These are phyloP conservation scores for Aspergillus baeticus DNA, from an alignment of 495 filamentous ascomycete genomes.

Conservation along the genomic window DNA sequence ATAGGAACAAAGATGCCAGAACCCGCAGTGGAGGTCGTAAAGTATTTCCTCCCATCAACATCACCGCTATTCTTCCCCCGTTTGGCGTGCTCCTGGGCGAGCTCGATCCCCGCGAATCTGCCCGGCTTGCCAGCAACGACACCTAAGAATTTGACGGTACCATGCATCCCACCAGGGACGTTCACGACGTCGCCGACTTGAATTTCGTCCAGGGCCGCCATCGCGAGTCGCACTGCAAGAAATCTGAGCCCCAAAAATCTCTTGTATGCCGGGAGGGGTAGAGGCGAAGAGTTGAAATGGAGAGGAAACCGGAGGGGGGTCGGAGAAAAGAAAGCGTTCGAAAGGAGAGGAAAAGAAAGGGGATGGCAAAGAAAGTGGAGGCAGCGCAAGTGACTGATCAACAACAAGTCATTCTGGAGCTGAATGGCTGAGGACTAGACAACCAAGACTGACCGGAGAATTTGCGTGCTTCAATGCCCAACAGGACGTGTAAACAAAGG, in stretches of 20 bases:
- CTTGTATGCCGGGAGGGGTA: slow-evolving; percentile 2
- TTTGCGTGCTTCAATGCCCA: not conserved
- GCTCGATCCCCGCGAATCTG: slow-evolving; percentile 90
- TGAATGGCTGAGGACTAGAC: not conserved
- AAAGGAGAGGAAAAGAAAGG: slow-evolving; percentile 15
- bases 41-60: slow-evolving; percentile 86
- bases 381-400: slow-evolving; percentile 2
- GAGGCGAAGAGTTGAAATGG: slow-evolving; percentile 9
- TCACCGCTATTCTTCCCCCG: slow-evolving; percentile 95
- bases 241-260: not conserved
- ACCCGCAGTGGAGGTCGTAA: slow-evolving; percentile 71
- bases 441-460: not conserved
- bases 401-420: slow-evolving; percentile 4
- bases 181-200: slow-evolving; percentile 88
- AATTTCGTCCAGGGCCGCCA: slow-evolving; percentile 54
- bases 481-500: slow-evolving; percentile 3
- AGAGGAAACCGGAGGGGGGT: not conserved
- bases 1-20: slow-evolving; percentile 94
- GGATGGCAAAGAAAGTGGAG: slow-evolving; percentile 12
- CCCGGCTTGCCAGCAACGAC: slow-evolving; percentile 86
- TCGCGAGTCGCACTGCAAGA: slow-evolving; percentile 12
- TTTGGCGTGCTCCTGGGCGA: slow-evolving; percentile 73
- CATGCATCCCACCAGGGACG: slow-evolving; percentile 92
- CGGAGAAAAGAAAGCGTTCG: slow-evolving; percentile 6
- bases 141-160: slow-evolving; percentile 86